These are phyloP conservation scores for Auriscalpium orientale DNA, from an alignment of 768 basidiomycete genomes.

Conservation along the genomic window DNA sequence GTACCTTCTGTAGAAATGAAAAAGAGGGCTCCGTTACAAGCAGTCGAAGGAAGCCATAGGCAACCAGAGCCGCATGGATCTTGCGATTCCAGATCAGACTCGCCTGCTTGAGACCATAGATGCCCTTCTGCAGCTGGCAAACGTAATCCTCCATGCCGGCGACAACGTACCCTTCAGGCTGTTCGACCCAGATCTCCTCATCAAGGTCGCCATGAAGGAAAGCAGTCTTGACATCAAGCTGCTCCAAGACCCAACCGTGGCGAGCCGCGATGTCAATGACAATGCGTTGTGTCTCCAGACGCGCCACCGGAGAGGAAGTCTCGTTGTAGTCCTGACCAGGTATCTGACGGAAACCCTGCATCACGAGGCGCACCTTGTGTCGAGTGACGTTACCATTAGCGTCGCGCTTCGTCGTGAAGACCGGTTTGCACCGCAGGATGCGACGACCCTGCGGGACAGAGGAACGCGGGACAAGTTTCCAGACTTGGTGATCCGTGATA, in stretches of 20 bases:
- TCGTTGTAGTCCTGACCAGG: slow-evolving; percentile 25
- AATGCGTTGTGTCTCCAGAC: slow-evolving; percentile 6
- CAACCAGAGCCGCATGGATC: background rate
- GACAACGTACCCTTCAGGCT: slow-evolving; percentile 23
- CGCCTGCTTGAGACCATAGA: slow-evolving; percentile 33
- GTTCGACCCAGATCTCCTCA: slow-evolving; percentile 36
- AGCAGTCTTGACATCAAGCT: slow-evolving; percentile 35
- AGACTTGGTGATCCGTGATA: background rate
- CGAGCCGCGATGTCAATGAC: slow-evolving; percentile 31
- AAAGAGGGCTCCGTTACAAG: too few relatives aligned
- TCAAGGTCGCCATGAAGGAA: slow-evolving; percentile 32
- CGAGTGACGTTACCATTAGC: slow-evolving; percentile 16
- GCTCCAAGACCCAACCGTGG: slow-evolving; percentile 28
- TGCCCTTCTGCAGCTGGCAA: slow-evolving; percentile 19
- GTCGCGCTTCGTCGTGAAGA: slow-evolving; percentile 27
- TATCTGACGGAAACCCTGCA: slow-evolving; percentile 28
- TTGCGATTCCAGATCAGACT: slow-evolving; percentile 26
- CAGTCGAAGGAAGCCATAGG: background rate
- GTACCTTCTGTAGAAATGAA: too few relatives aligned
- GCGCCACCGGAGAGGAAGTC: slow-evolving; percentile 18
- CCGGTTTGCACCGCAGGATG: slow-evolving; percentile 17
- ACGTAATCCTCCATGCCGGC: slow-evolving; percentile 8
- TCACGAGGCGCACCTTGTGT: slow-evolving; percentile 29
- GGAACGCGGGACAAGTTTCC: background rate
- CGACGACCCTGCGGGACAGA: background rate